Evolutionary conservation across 495 filamentous ascomycete species (phyloP), one percentile per base, ranked within the genome.

Genomic region (Penicillium subrubescens): DNA sequence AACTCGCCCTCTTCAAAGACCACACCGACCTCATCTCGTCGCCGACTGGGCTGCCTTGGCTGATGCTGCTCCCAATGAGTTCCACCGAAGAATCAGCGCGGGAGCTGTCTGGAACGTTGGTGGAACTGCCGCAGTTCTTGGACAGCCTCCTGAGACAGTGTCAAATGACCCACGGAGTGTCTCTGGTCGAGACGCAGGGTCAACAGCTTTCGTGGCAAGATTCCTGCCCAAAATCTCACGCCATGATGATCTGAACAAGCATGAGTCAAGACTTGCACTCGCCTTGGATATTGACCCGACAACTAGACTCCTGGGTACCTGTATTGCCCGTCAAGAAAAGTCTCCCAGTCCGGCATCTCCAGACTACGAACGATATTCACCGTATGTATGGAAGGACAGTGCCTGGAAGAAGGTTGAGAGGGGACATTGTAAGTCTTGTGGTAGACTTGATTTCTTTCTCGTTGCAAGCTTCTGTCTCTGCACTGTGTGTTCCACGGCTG

Each of bases 21-120:
- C 75, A 41, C 71, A 73, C 54, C 70, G 70, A 25, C 81, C 81
- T 46, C 75, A 69, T 65, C 64, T 81, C 4, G 70, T 82, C 31
- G 72, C 71, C 23, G 75, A 74, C 29, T 54, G 69, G 15, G 55
- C 61, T 15, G 27, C 70, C 31, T 19, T 65, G 15, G 61, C 66
- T 51, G 51, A 54, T 14, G 34, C 48, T 54, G 48, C 35, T 51
- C 27, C 31, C 46, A 50, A 55, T 53, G 65, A 73, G 21, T 52
- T 62, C 21, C 21, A 66, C 3, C 70, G 74, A 51, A 78, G 85
- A 64, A 78, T 87, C 54, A 95, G 92, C 74, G 66, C 78, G 54
- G 91, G 90, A 0, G 83, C 86, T 39, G 82, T 94, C n/a, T 96
- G 93, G 93, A 86, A 86, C 6, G 90, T 95, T 17, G 91, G 93